Base-by-base conservation (phyloP, 2,329 filamentous ascomycete genomes). In the Malbranchea cinnamomea region DNA sequence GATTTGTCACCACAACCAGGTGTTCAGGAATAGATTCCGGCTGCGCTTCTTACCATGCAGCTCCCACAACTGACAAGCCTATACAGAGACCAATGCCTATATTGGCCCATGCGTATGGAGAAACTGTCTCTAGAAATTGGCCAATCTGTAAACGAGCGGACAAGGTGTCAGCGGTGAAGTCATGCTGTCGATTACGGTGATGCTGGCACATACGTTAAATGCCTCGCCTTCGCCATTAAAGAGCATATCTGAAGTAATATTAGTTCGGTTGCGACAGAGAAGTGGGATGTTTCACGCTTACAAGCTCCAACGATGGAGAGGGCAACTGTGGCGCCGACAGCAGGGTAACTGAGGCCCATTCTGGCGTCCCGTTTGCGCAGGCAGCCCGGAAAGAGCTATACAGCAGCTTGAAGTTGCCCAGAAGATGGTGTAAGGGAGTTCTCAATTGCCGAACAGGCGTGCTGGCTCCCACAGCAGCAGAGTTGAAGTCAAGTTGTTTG, bases 201-300 rank as follows among this genome's bases (percentile, higher is more conserved):
- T 32, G 27, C 28, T 44, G 15, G 16, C 29, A 50, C 72, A 38
- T 70, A 84, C 82, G 62, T 98, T 92, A 63, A 98, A 98, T 36
- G 78, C 67, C 68, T 98, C 87, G 53, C 91, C 89, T 56, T 81
- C 84, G 52, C 83, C 84, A 50, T 89, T 91, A 55, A 98, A 94
- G 55, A 98, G 82, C 83, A 98, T 91, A 62, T 98, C 89, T 98
- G 42, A 23, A 37, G 31, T 27, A 21, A 40, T 30, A 31, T 32
- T 46, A 44, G 37, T 23, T 20, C 30, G n/a, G n/a, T n/a, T 34
- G 23, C 28, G 26, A 27, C 29, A 16, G 22, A 14, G 8, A 19
- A 15, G 31, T 38, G 31, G 33, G 33, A 13, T 36, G 22, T 20
- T 23, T 17, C 33, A 28, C 32, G 62, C 81, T 57, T 71, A 91